These are phyloP conservation scores for Polygonum aviculare DNA, from an alignment of 148 eudicot genomes.

Conservation along the genomic window DNA sequence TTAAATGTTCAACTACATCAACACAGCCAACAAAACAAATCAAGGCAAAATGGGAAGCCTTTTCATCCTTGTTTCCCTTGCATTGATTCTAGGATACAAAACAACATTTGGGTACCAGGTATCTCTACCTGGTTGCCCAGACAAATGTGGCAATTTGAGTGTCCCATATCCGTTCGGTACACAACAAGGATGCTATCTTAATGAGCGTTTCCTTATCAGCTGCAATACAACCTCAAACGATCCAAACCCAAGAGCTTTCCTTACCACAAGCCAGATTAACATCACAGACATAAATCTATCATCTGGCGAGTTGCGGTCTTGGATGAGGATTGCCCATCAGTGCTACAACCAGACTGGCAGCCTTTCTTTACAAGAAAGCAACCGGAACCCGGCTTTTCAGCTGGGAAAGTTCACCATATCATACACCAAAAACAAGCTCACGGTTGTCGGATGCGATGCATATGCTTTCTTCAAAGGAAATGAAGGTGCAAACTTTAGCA, in stretches of 20 bases:
- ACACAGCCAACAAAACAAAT: no score
- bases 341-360: background rate
- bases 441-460: background rate
- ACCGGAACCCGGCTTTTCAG: background rate
- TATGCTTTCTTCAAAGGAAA: background rate
- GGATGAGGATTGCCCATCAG: background rate
- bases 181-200: background rate
- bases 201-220: background rate
- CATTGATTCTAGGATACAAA: background rate
- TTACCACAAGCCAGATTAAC: background rate
- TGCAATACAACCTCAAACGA: background rate
- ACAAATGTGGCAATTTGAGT: background rate
- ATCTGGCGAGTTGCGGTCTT: background rate
- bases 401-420: background rate
- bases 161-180: slow-evolving; percentile 2
- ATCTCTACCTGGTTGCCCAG: background rate
- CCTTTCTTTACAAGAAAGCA: background rate
- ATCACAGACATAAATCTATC: background rate
- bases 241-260: background rate
- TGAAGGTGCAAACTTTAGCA: background rate
- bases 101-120: background rate
- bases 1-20: no score
- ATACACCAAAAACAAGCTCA: background rate
- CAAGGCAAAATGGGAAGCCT: background rate
- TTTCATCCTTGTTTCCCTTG: background rate